Percentiles rank a stretch among this genome's conserved stretches.
These are phyloP conservation scores for Tetrahymena thermophila DNA, from an alignment of 73 alveolate genomes.

Conservation along the genomic window DNA sequence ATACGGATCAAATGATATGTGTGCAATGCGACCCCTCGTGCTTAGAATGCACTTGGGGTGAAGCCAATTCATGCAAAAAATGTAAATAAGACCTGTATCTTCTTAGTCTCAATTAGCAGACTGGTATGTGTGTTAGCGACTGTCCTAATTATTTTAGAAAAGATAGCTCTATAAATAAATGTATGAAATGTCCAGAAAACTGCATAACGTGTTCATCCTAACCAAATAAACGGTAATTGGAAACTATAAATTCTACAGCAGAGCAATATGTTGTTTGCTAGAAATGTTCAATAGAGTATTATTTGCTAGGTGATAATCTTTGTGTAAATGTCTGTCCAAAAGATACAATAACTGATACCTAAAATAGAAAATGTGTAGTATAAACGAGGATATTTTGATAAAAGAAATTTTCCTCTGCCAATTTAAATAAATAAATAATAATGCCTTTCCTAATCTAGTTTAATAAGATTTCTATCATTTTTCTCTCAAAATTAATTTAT, in stretches of 20 bases:
- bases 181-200: background rate
- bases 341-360: background rate
- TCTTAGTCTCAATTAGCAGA: background rate
- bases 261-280: background rate
- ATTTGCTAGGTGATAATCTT: background rate
- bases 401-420: background rate
- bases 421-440: too few relatives aligned
- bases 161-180: background rate
- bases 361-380: background rate
- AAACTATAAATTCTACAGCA: background rate
- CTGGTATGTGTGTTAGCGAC: background rate
- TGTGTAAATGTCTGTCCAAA: background rate
- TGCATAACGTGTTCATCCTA: background rate
- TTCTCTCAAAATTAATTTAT: background rate
- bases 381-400: background rate
- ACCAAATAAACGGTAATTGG: background rate
- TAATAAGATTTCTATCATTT: background rate
- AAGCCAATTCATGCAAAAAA: background rate
- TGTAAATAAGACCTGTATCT: background rate
- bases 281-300: background rate
- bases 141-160: background rate
- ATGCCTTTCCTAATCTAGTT: background rate
- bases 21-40: background rate
- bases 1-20: background rate
- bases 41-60: background rate